These are phyloP conservation scores for Neurospora sp. DNA, from an alignment of 495 filamentous ascomycete genomes.

Conservation along the genomic window DNA sequence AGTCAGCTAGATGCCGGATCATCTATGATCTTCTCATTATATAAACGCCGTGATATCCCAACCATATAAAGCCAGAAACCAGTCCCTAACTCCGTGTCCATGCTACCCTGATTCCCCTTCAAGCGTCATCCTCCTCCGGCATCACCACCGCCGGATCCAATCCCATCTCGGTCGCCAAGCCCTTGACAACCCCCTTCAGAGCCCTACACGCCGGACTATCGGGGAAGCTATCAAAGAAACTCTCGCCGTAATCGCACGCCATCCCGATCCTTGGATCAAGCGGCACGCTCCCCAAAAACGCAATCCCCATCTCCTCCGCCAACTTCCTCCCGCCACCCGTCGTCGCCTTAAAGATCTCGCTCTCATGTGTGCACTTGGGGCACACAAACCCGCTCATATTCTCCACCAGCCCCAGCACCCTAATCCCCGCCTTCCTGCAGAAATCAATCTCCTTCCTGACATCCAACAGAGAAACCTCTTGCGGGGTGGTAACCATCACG, in stretches of 20 bases:
- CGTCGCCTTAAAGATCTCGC: constrained; percentile 81
- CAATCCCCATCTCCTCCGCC: constrained; percentile 74
- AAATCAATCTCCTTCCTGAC: constrained; percentile 97
- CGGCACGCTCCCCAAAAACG: constrained; percentile 85
- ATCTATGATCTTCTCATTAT: constrained; percentile 2
- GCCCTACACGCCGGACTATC: constrained; percentile 82
- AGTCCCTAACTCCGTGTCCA: neutral
- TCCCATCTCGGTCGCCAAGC: constrained; percentile 55
- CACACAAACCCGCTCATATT: constrained; percentile 98
- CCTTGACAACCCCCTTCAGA: constrained; percentile 63
- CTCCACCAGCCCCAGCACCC: constrained; percentile 81
- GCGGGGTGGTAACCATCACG: constrained; percentile 86
- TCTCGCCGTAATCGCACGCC: constrained; percentile 94
- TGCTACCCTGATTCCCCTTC: neutral
- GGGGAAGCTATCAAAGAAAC: constrained; percentile 86
- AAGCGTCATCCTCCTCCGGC: constrained; percentile 20
- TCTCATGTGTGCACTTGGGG: constrained; percentile 70
- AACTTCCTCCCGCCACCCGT: constrained; percentile 77
- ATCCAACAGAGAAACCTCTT: constrained; percentile 86
- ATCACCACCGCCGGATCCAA: constrained; percentile 30
- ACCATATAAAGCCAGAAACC: neutral
- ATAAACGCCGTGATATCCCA: neutral
- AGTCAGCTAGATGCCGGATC: neutral
- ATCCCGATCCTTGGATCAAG: constrained; percentile 90
- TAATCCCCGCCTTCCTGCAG: constrained; percentile 87